Conservation (phyloP, 257 asterid genomes). For the Cruciata laevipes region DNA sequence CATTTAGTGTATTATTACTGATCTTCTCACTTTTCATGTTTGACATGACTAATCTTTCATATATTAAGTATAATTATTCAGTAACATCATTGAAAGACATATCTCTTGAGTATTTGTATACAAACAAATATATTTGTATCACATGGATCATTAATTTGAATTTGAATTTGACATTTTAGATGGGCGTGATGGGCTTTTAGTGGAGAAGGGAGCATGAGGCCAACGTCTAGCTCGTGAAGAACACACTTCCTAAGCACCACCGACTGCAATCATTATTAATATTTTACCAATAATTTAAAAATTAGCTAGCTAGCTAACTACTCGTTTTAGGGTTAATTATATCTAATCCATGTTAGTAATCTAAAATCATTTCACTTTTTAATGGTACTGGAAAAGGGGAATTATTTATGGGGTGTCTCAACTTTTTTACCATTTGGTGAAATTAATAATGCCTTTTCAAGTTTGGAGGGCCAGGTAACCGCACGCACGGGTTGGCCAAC, state of each 20-base stretch:
- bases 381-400: slow-evolving; percentile 6
- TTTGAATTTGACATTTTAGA: not conserved
- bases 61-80: no score
- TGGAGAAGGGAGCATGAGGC: not conserved
- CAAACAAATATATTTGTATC: no score
- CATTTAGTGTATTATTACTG: no score
- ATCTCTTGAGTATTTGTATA: no score
- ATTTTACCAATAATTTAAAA: not conserved
- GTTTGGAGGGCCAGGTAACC: slow-evolving; percentile 13
- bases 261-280: slow-evolving; percentile 26
- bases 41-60: no score
- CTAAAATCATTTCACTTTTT: no score
- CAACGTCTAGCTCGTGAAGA: slow-evolving; percentile 4
- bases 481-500: slow-evolving; percentile 16
- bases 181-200: not conserved
- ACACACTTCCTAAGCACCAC: slow-evolving; percentile 22
- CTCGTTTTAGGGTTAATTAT: slow-evolving; percentile 7
- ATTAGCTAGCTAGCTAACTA: not conserved
- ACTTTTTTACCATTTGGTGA: slow-evolving; percentile 2
- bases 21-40: no score
- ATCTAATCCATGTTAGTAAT: not conserved
- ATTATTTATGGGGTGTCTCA: not conserved
- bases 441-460: not conserved
- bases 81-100: no score
- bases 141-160: no score